Evolutionary conservation across 2,329 filamentous ascomycete genomes (phyloP).

Genomic region (Akanthomyces lecanii): DNA sequence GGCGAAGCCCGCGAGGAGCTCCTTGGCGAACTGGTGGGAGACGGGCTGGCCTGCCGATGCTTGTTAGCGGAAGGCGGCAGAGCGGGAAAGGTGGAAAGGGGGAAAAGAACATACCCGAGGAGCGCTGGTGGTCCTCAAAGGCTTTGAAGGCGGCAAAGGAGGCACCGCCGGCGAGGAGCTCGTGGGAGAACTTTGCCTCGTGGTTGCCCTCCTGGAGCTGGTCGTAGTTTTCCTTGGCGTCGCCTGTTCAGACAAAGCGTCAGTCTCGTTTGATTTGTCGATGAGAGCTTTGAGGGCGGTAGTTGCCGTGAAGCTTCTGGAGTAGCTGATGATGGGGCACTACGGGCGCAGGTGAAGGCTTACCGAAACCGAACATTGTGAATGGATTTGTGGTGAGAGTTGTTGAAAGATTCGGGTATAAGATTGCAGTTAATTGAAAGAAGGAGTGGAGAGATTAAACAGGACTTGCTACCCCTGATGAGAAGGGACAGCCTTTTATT

Average conservation of each 20-base stretch:
- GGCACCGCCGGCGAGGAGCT: constrained; percentile 70
- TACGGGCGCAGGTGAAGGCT: neutral
- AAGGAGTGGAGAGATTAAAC: neutral
- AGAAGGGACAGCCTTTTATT: neutral
- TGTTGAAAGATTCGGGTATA: neutral
- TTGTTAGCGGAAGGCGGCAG: neutral
- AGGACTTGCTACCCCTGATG: neutral
- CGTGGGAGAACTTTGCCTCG: constrained; percentile 64
- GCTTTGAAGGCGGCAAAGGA: constrained; percentile 77
- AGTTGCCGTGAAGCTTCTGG: neutral
- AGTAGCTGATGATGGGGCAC: neutral
- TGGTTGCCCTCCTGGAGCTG: constrained; percentile 44
- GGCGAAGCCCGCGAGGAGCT: constrained; percentile 66
- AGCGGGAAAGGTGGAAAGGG: neutral
- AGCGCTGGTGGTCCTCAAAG: constrained; percentile 71
- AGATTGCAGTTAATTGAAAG: neutral
- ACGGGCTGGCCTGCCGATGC: constrained; percentile 45
- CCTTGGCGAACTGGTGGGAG: constrained; percentile 72
- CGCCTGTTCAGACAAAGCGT: constrained; percentile 3
- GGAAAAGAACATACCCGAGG: constrained; percentile 49
- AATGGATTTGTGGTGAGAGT: neutral
- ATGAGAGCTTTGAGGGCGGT: neutral
- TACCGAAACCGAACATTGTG: constrained; percentile 18
- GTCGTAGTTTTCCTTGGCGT: constrained; percentile 24
- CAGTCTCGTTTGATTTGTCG: neutral